phyloP scores from a whole-genome alignment of 140 eudicot species.

The Oenanthe javanica region DNA sequence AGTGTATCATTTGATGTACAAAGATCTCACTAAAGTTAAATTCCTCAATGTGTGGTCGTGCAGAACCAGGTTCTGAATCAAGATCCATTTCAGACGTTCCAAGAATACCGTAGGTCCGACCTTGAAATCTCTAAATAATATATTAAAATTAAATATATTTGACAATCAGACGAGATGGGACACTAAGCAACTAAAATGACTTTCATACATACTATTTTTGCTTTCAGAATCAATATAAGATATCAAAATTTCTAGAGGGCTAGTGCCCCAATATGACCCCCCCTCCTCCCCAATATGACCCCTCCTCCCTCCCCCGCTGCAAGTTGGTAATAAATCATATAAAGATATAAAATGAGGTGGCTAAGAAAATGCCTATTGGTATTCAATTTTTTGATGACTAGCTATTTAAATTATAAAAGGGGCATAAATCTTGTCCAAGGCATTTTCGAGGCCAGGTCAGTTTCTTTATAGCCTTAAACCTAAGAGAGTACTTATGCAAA shows the following conservation, averaged over 20 bases:
- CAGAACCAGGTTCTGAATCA: constrained; percentile 82
- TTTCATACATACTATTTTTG: background rate
- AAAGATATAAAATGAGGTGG: background rate
- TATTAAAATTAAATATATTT: background rate
- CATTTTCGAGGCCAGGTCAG: background rate
- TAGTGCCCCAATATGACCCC: background rate
- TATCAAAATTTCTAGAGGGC: background rate
- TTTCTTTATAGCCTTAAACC: background rate
- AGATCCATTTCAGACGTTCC: constrained; percentile 62
- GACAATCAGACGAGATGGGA: background rate
- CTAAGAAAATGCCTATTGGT: background rate
- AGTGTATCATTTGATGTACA: constrained; percentile 98
- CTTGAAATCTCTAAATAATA: constrained; percentile 79
- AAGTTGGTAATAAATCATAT: background rate
- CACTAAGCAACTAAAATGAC: background rate
- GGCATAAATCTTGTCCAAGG: background rate
- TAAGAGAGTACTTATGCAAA: background rate
- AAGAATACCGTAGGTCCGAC: constrained; percentile 82
- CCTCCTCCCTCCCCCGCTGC: background rate
- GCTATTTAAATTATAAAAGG: background rate
- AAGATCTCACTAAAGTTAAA: constrained; percentile 93
- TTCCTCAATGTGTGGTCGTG: constrained; percentile 79
- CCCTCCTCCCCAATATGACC: background rate
- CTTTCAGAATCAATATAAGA: background rate
- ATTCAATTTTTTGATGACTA: background rate